These are phyloP conservation scores for Trichosporon sp. DNA, from an alignment of 1,284 basidiomycete species.

Conservation along the genomic window DNA sequence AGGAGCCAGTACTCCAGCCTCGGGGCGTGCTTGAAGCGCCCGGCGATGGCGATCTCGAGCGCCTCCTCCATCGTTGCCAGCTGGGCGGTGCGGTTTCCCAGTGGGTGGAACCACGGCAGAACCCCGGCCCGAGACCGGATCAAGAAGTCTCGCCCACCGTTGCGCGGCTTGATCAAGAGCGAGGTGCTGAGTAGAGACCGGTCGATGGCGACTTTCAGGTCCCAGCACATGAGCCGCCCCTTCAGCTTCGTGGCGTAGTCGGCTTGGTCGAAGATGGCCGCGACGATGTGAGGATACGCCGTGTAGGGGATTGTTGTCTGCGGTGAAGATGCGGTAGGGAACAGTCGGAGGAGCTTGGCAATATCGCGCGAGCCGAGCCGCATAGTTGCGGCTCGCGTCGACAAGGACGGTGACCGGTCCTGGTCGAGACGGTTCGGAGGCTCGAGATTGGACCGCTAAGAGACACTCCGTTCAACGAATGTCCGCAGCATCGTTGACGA, in stretches of 20 bases:
- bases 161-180: background rate
- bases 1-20: background rate
- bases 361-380: background rate
- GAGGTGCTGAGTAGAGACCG: background rate
- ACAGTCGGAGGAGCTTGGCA: background rate
- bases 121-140: background rate
- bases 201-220: background rate
- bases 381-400: background rate
- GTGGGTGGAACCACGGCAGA: background rate
- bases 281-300: background rate
- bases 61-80: background rate
- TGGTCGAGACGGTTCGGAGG: background rate
- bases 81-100: background rate
- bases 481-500: background rate
- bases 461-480: background rate
- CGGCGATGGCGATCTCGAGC: background rate
- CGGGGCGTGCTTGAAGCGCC: background rate
- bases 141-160: background rate
- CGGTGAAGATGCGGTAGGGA: background rate
- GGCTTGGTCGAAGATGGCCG: background rate
- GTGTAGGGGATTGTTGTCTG: background rate
- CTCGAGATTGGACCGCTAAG: background rate
- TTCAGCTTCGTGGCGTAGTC: background rate
- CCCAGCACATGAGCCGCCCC: background rate
- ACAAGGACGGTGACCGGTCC: background rate